Base-by-base conservation (phyloP, 2,329 filamentous ascomycete genomes). In the Seiridium unicorne region DNA sequence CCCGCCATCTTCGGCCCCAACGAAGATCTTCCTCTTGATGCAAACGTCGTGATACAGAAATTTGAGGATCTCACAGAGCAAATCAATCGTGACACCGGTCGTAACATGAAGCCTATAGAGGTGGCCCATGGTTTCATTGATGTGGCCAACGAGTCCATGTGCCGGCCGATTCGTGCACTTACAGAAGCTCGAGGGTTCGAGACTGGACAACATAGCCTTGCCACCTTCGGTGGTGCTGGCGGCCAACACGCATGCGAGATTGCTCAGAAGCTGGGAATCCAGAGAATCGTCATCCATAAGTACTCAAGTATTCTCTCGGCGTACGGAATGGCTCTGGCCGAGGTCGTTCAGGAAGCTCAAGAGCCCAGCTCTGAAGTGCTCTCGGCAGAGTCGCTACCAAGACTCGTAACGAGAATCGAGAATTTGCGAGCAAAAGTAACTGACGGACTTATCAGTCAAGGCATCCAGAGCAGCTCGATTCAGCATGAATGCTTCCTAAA, bases 141-240 rank as follows among this genome's bases (percentile, higher is more conserved):
- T 62, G 87, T 92, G 49, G 89, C 89, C 2, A 91, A 92, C 64
- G 88, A 90, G 72, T 86, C 88, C 0, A 92, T 92, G 89, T 88
- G 86, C 3, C 79, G 89, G 38, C 90, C 90, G 0, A 93, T 93
- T 61, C 82, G 90, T 53, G 90, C 54, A 1, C 51, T 64, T 8
- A 68, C 62, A 0, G 89, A 92, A 73, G 89, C 89, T 4, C 64
- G 71, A n/a, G 71, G 71, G 2, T 72, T 68, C 47, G 71, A 68
- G 4, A 68, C 69, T 0, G 66, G 67, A 38, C 64, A 65, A 5
- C 71, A 73, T 42, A 65, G 72, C 44, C 66, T 73, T 3, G 71
- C 69, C 38, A 67, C 64, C 31, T 74, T 93, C 69, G 90, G 90
- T 32, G 90, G 90, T 65, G 90, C 90, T 4, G 90, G 90, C 60